phyloP scores from a whole-genome alignment of 805 yeast species.

The Cyberlindnera japonica region DNA sequence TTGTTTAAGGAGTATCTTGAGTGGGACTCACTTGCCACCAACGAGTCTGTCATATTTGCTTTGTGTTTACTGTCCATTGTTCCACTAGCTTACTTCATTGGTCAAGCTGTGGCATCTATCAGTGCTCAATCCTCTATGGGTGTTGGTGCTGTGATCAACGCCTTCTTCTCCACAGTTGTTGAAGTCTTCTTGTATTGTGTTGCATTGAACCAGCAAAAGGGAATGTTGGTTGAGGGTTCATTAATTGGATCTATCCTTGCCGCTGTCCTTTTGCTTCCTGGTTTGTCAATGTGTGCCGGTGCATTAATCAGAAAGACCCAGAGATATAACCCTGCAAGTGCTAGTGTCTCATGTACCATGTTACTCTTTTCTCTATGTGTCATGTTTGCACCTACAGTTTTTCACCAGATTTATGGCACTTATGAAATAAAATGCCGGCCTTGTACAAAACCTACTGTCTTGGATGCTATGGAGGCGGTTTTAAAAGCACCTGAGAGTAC shows the following conservation, averaged over 20 bases:
- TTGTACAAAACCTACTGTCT: too few species aligned
- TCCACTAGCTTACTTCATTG: slow-evolving; percentile 94
- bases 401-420: slow-evolving; percentile 86
- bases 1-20: slow-evolving; percentile 48
- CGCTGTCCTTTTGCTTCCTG: slow-evolving; percentile 88
- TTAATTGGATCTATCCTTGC: slow-evolving; percentile 92
- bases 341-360: slow-evolving; percentile 97
- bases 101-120: slow-evolving; percentile 99
- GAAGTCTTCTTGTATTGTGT: slow-evolving; percentile 91
- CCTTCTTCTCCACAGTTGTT: slow-evolving; percentile 93
- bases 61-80: slow-evolving; percentile 80
- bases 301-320: slow-evolving; percentile 91
- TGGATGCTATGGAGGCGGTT: neutral
- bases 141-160: slow-evolving; percentile 96
- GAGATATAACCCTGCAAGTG: slow-evolving; percentile 91
- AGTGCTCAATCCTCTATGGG: slow-evolving; percentile 99
- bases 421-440: slow-evolving; percentile 70
- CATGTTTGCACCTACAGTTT: slow-evolving; percentile 87
- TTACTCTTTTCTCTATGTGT: slow-evolving; percentile 83
- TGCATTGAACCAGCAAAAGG: slow-evolving; percentile 81
- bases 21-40: slow-evolving; percentile 36
- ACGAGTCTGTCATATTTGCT: slow-evolving; percentile 64
- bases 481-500: slow-evolving; percentile 25
- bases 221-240: slow-evolving; percentile 90
- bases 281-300: slow-evolving; percentile 96